Evolutionary conservation across 352 stramenopile genomes (phyloP), one percentile per base, ranked within the genome.

Genomic region (Phytophthora rubi): DNA sequence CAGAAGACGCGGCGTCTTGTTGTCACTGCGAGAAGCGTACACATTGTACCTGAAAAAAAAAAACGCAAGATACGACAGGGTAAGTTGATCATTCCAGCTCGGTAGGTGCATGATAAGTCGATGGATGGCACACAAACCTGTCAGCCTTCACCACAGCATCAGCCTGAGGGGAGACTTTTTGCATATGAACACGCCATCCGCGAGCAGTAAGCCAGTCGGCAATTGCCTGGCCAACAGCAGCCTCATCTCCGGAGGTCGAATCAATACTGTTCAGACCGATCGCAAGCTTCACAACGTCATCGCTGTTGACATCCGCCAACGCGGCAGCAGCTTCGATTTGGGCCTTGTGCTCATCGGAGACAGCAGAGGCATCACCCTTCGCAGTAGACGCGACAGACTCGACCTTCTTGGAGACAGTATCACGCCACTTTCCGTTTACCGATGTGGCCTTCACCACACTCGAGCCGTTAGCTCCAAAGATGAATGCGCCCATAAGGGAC

Each of bases 171-270:
- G 71, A 62, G 6, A 96, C 86, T 58, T 86, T 87, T 49, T 96
- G 89, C 68, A 87, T 71, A 58, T 94, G 75, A 15, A 96, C 87
- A 58, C 82, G 68, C 87, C 89, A 96, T 0, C 86, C 88, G 7
- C 83, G 79, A 53, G 62, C 68, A 54, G 73, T 73, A 2, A 96
- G 76, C 87, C 87, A 96, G 6, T 84, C 71, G 21, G 83, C 70
- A 23, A 96, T 73, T 21, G 87, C 74, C 42, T 88, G 68, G 0
- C 85, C 88, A n/a, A 93, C 90, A 28, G 74, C 65, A 9, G 87
- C 79, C 62, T 96, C 89, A n/a, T 92, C 72, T 13, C 87, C 85
- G 4, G 83, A 92, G 2, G 81, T 90, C n/a, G 83, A 91, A 33
- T 77, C 59, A 28, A 91, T 83, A 59, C 88, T 93, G 78, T 91